Evolutionary conservation across 495 filamentous ascomycete genomes (phyloP).

Genomic region (Xylaria sp.): DNA sequence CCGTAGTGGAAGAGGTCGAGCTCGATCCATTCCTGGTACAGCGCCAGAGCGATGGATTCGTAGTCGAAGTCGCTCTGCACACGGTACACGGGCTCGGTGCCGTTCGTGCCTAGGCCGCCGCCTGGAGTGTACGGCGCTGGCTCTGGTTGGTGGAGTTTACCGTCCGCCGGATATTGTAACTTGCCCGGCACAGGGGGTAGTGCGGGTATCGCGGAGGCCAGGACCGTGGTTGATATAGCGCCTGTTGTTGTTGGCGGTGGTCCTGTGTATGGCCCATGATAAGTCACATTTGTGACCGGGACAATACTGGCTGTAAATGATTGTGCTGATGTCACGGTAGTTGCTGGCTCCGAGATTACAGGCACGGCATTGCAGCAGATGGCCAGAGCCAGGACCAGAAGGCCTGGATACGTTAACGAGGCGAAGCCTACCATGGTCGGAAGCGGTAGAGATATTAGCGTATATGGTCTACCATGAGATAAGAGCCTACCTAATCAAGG

Average conservation of each 20-base stretch:
- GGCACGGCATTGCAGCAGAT: slow-evolving; percentile 40
- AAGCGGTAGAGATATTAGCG: neutral
- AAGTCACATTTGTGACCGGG: slow-evolving; percentile 49
- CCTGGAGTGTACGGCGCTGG: slow-evolving; percentile 77
- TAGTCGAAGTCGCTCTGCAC: slow-evolving; percentile 77
- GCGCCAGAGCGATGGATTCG: slow-evolving; percentile 70
- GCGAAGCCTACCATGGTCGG: slow-evolving; percentile 33
- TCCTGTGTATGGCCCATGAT: slow-evolving; percentile 65
- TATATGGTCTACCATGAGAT: neutral
- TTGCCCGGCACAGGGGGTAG: slow-evolving; percentile 57
- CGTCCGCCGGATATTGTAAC: slow-evolving; percentile 71
- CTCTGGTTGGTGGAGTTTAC: slow-evolving; percentile 67
- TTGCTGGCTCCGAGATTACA: slow-evolving; percentile 44
- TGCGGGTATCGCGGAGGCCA: slow-evolving; percentile 56
- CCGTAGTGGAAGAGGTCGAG: slow-evolving; percentile 87
- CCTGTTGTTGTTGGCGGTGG: slow-evolving; percentile 66
- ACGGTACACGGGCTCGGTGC: slow-evolving; percentile 73
- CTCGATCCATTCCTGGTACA: slow-evolving; percentile 89
- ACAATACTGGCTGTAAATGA: slow-evolving; percentile 34
- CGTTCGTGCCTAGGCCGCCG: slow-evolving; percentile 84
- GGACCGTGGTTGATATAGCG: slow-evolving; percentile 56
- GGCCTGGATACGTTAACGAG: slow-evolving; percentile 26
- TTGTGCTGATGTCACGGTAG: slow-evolving; percentile 41
- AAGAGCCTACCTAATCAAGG: neutral
- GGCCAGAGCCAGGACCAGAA: slow-evolving; percentile 37